Evolutionary conservation across 1,284 basidiomycete species (phyloP).

Genomic region (Cystobasidium pallidum): DNA sequence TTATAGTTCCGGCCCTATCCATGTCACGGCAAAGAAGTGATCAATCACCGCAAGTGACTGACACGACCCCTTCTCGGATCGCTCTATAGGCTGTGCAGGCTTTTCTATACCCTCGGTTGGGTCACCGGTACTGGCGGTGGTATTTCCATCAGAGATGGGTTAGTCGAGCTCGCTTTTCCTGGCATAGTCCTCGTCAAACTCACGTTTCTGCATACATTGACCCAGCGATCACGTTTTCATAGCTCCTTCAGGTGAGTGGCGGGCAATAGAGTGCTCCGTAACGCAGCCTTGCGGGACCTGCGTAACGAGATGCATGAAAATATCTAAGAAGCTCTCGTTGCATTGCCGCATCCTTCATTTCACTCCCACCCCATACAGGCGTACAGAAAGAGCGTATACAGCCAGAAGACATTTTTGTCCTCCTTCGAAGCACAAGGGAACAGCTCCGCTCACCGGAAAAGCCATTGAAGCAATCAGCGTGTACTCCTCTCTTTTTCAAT

Average conservation of each 20-base stretch:
- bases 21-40: too few relatives aligned
- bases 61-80: not conserved
- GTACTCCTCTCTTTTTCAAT: constrained; percentile 86
- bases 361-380: constrained; percentile 53
- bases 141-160: constrained; percentile 74
- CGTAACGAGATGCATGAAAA: too few relatives aligned
- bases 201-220: constrained; percentile 13
- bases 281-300: too few relatives aligned
- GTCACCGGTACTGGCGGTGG: constrained; percentile 65
- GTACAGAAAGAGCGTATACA: constrained; percentile 85
- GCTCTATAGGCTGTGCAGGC: constrained; percentile 44
- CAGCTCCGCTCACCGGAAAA: constrained; percentile 71
- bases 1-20: too few relatives aligned
- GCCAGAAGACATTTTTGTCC: constrained; percentile 77
- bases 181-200: not conserved
- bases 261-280: too few relatives aligned
- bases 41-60: not conserved
- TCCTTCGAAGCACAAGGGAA: constrained; percentile 68
- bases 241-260: constrained; percentile 68
- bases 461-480: constrained; percentile 53
- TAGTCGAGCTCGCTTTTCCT: not conserved
- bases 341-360: too few relatives aligned
- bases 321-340: too few relatives aligned
- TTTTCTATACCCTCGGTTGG: constrained; percentile 67
- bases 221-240: constrained; percentile 75